Conservation (phyloP, 2,329 filamentous ascomycete genomes). For the Fusarium papillatum region DNA sequence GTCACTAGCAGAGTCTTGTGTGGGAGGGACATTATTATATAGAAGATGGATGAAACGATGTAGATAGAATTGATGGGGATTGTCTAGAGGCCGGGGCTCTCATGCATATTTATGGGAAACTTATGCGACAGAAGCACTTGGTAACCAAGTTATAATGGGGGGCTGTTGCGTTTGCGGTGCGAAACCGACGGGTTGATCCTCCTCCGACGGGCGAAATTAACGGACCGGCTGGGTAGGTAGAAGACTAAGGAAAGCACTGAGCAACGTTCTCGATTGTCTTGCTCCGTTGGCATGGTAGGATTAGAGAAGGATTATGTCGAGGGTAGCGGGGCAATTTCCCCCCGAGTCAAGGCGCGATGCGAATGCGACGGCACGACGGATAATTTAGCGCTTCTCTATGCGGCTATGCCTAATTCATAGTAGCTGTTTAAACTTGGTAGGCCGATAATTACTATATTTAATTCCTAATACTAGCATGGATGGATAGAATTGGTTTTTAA, state of each 20-base stretch:
- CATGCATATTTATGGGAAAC: background rate
- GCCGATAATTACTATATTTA: too few relatives aligned
- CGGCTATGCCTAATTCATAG: background rate
- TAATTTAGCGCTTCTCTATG: background rate
- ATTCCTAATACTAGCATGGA: background rate
- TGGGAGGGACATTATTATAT: background rate
- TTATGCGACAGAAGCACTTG: background rate
- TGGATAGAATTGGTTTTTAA: background rate
- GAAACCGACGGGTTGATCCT: background rate
- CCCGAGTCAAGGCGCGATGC: background rate
- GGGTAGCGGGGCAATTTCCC: background rate
- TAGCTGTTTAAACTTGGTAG: background rate
- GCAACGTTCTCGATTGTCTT: background rate
- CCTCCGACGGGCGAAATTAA: background rate
- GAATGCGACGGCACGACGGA: background rate
- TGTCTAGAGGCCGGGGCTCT: background rate
- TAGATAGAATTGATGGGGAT: background rate
- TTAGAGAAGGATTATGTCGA: background rate
- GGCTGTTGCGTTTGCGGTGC: background rate
- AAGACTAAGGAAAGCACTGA: background rate
- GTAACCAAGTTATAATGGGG: background rate
- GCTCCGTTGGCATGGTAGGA: background rate
- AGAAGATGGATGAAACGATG: background rate
- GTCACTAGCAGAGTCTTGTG: constrained; percentile 1
- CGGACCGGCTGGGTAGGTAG: background rate